These are phyloP conservation scores for Dothideomycetes sp. DNA, from an alignment of 2,329 filamentous ascomycete genomes.

Conservation along the genomic window DNA sequence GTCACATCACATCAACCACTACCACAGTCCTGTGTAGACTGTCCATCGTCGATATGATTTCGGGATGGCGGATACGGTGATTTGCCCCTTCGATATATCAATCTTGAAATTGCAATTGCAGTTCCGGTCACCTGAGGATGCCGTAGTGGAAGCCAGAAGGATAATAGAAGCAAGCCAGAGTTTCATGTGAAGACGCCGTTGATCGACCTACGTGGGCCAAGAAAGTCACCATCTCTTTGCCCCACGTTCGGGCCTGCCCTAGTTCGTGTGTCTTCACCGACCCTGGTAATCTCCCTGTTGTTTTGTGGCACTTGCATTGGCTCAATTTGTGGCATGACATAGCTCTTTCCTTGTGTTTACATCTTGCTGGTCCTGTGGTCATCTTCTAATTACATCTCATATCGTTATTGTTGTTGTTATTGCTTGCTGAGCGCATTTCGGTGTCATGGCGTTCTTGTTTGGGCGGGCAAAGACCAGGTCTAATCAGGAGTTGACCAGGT, in stretches of 20 bases:
- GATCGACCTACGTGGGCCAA: not conserved
- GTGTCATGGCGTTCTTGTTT: constrained; percentile 60
- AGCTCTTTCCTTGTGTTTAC: not conserved
- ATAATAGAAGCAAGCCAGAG: not conserved
- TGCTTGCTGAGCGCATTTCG: not conserved
- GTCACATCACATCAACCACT: no score
- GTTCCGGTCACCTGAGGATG: no score
- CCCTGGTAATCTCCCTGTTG: not conserved
- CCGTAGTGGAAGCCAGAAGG: no score
- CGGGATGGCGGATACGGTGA: no score
- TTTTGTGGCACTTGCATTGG: not conserved
- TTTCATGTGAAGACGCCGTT: not conserved
- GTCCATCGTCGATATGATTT: no score
- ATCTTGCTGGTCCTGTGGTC: no score
- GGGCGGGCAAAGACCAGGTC: constrained; percentile 50
- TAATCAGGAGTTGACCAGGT: constrained; percentile 49
- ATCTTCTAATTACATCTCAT: not conserved
- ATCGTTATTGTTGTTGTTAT: not conserved
- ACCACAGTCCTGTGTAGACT: no score
- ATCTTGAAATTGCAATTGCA: no score
- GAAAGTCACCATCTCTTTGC: not conserved
- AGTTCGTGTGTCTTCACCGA: not conserved
- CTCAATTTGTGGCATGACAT: not conserved
- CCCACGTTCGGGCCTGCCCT: not conserved
- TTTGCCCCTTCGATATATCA: no score